These are phyloP conservation scores for Populus pruinosa DNA, from an alignment of 345 rosid species.

Conservation along the genomic window DNA sequence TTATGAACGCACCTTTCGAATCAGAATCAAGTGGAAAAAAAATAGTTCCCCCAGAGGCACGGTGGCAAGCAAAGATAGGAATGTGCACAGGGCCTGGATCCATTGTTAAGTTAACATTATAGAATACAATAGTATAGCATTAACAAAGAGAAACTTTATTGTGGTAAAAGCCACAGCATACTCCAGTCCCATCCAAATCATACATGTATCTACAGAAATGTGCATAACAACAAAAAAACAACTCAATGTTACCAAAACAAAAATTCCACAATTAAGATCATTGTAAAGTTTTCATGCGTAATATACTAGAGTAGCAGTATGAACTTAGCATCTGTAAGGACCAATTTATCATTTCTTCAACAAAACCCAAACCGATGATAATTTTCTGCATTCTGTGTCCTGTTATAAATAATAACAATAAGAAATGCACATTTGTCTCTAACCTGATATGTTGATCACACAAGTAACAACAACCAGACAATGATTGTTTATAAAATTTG, in stretches of 20 bases:
- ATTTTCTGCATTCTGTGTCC: too few relatives aligned
- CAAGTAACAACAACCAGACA: too few relatives aligned
- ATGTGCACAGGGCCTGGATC: constrained; percentile 72
- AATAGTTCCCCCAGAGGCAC: constrained; percentile 84
- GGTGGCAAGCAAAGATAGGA: constrained; percentile 72
- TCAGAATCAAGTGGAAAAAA: constrained; percentile 85
- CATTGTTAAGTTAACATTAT: constrained; percentile 5
- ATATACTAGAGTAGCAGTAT: too few relatives aligned
- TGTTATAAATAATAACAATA: too few relatives aligned
- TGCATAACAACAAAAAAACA: background rate
- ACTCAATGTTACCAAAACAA: background rate
- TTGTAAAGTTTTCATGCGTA: too few relatives aligned
- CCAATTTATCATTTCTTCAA: too few relatives aligned
- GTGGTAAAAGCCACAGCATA: background rate
- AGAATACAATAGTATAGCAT: background rate
- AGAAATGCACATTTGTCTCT: too few relatives aligned
- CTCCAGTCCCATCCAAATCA: background rate
- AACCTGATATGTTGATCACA: too few relatives aligned
- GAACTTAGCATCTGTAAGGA: too few relatives aligned
- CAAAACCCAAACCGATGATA: too few relatives aligned
- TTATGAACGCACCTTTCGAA: constrained; percentile 56
- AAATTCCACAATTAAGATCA: background rate
- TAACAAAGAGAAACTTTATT: background rate
- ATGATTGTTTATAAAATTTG: background rate
- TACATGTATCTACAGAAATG: background rate